phyloP scores from a whole-genome alignment of 2,329 filamentous ascomycete genomes.

The Sordariomycetes sp. region DNA sequence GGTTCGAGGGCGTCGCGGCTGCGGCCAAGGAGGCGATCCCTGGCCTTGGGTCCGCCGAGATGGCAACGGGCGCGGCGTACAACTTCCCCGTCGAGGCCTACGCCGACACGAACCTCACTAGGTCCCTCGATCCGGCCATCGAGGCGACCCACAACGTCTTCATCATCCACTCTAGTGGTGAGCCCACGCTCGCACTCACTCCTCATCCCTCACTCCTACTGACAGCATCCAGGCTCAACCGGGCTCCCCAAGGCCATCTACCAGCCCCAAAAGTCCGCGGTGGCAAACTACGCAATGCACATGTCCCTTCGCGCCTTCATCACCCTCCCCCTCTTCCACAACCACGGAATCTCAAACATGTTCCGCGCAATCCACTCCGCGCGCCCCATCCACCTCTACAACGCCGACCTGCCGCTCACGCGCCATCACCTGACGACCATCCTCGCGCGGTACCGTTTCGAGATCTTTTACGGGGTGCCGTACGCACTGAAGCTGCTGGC shows the following conservation, averaged over 20 bases:
- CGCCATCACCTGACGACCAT: constrained; percentile 28
- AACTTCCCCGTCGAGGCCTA: constrained; percentile 17
- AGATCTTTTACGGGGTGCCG: constrained; percentile 48
- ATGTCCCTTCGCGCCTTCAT: constrained; percentile 33
- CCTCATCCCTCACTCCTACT: constrained; percentile 12
- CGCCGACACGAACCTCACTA: constrained; percentile 15
- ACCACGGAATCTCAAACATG: constrained; percentile 41
- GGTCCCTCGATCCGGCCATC: constrained; percentile 6
- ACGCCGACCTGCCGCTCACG: constrained; percentile 40
- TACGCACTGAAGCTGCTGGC: constrained; percentile 51
- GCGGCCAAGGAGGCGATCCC: constrained; percentile 9
- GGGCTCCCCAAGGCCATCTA: constrained; percentile 51
- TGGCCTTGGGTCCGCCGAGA: constrained; percentile 11
- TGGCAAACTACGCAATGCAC: constrained; percentile 29
- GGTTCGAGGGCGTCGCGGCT: constrained; percentile 10
- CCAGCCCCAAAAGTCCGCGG: constrained; percentile 35
- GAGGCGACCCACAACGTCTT: constrained; percentile 15
- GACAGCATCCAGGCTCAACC: constrained; percentile 34
- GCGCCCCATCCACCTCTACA: constrained; percentile 38
- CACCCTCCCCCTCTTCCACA: constrained; percentile 45
- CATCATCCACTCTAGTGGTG: constrained; percentile 21
- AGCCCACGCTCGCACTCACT: too few relatives aligned
- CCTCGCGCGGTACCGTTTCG: constrained; percentile 26
- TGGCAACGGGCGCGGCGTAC: constrained; percentile 13
- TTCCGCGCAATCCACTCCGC: constrained; percentile 36